phyloP scores from a whole-genome alignment of 352 stramenopile species.

The Thraustochytrium sp. region DNA sequence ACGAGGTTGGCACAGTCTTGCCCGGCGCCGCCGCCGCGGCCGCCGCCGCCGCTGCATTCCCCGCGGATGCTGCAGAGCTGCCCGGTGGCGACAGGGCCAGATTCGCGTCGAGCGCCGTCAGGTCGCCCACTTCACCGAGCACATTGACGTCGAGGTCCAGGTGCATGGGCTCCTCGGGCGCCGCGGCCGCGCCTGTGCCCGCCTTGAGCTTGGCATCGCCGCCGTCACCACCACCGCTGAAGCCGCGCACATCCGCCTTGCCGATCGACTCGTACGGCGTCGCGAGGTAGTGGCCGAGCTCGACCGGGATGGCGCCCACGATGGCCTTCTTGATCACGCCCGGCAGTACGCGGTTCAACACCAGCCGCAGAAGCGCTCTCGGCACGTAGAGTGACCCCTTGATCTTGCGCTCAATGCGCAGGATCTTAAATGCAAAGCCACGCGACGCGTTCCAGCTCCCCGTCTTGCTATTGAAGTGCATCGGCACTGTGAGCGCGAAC shows the following conservation, averaged over 20 bases:
- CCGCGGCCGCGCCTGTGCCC: too few species aligned
- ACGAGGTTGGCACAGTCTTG: neutral
- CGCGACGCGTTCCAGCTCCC: conserved; percentile 1
- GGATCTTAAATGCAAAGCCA: conserved; percentile 8
- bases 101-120: neutral
- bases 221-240: too few species aligned
- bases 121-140: neutral
- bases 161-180: neutral
- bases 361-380: neutral
- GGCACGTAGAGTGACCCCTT: neutral
- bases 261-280: neutral
- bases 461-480: neutral
- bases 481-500: conserved; percentile 16
- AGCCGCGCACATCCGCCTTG: neutral
- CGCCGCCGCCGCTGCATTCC: neutral
- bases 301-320: neutral
- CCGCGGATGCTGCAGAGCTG: too few species aligned
- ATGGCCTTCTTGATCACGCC: conserved; percentile 32
- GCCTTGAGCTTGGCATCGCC: too few species aligned
- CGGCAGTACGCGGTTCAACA: conserved; percentile 30
- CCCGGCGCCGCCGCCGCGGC: too few species aligned
- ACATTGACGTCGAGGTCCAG: conserved; percentile 22
- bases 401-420: conserved; percentile 39
- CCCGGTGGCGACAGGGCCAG: too few species aligned
- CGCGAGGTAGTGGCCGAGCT: neutral